Base-by-base conservation (phyloP, 257 asterid species). In the Fraxinus quadrangulata region DNA sequence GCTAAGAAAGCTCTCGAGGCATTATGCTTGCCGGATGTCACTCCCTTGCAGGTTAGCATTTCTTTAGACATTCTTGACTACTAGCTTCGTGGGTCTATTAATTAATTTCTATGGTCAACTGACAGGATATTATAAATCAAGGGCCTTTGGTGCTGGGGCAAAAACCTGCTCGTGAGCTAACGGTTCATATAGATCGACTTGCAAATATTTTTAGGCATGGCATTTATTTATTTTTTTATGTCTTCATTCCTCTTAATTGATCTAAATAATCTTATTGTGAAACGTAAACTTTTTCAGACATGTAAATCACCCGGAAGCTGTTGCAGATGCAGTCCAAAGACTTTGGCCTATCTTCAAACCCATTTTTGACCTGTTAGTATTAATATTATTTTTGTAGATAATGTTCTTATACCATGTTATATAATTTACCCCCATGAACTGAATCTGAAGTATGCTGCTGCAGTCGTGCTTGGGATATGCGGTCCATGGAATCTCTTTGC, bases 401-500 rank as follows among this genome's bases (percentile, higher is more conserved):
- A 10, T 80, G 67, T 81, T 51, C 70, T 71, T 67, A 31, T 67
- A 30, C 69, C 67, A 1, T 54, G 40, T 67, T 76, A 72, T 42
- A 75, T 40, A 66, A 73, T 73, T 81, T 51, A 81, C 21, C 51
- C 33, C 12, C 34, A 81, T 74, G 63, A 45, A 51, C 37, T 83
- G 77, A 79, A 80, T 78, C 77, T 51, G 51, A 61, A 79, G 74
- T 83, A 74, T 84, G 79, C 70, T 85, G 71, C 61, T 85, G 83
- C 92, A 95, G 99, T 72, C 99, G 97, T 84, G 90, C 98, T 45
- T 95, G 99, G 99, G 98, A 95, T 84, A 85, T 89, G 92, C 93
- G 98, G 77, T 91, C 98, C n/a, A 95, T 95, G 99, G 99, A 95
- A 83, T 93, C 99, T 79, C 94, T 95, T 76, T 95, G 99, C 79